Evolutionary conservation across 331 rosid genomes (phyloP).

Genomic region (Prunus yedoensis): DNA sequence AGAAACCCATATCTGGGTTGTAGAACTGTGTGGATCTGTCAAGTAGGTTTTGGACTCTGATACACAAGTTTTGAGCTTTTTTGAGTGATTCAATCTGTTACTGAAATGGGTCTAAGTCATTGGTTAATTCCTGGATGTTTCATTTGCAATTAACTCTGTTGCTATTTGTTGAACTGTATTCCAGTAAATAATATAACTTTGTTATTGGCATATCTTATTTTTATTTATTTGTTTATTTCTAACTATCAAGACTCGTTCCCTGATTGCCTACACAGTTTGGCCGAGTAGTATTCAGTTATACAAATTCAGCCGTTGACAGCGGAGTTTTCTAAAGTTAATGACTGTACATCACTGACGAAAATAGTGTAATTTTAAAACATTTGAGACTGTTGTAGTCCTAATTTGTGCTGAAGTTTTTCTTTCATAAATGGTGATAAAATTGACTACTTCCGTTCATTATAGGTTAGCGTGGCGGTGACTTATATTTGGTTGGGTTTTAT

Average conservation of each 20-base stretch:
- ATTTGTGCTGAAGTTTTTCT: slow-evolving; percentile 3
- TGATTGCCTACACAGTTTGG: slow-evolving; percentile 10
- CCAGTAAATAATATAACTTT: background rate
- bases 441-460: slow-evolving; percentile 6
- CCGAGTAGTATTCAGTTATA: slow-evolving; percentile 14
- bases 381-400: background rate
- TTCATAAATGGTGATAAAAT: background rate
- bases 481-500: slow-evolving; percentile 34
- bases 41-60: slow-evolving; percentile 11
- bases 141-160: background rate
- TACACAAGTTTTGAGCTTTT: background rate
- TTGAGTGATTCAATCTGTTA: background rate
- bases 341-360: background rate
- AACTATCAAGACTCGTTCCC: background rate
- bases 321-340: background rate
- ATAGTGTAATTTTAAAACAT: background rate
- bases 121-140: slow-evolving; percentile 1
- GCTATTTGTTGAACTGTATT: background rate
- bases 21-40: slow-evolving; percentile 31
- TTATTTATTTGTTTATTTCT: background rate
- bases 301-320: slow-evolving; percentile 12
- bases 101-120: background rate
- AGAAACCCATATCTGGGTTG: background rate
- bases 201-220: background rate
- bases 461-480: slow-evolving; percentile 39